phyloP scores from a whole-genome alignment of 2,329 filamentous ascomycete species.

The Shiraia bambusicola region DNA sequence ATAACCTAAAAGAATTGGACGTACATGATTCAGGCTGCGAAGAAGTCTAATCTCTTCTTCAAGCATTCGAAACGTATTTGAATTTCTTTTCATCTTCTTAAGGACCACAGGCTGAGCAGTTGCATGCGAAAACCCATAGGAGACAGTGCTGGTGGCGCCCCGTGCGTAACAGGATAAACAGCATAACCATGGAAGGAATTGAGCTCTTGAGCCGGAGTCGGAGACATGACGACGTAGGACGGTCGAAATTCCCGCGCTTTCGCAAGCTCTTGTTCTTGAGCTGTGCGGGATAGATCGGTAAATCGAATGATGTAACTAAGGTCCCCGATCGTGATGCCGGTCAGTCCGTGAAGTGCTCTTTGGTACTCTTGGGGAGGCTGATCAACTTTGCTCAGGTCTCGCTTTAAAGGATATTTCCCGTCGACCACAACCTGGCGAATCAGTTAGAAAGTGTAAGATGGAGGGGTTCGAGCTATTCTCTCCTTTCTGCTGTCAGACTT shows the following conservation, averaged over 20 bases:
- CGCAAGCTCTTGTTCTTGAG: constrained; percentile 6
- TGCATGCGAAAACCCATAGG: no score
- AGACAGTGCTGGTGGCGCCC: no score
- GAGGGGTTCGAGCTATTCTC: not conserved
- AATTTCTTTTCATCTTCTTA: no score
- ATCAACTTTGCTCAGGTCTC: constrained; percentile 1
- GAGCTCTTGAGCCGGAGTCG: no score
- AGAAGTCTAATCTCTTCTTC: no score
- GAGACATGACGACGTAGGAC: not conserved
- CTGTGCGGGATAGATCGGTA: constrained; percentile 3
- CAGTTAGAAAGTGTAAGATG: not conserved
- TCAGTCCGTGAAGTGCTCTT: constrained; percentile 2
- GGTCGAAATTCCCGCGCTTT: constrained; percentile 1
- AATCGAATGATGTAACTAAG: constrained; percentile 6
- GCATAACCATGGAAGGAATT: no score
- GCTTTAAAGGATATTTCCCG: constrained; percentile 4
- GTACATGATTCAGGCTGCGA: no score
- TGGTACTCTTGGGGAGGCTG: constrained; percentile 6
- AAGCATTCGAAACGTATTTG: no score
- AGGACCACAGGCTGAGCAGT: no score
- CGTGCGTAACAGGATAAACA: no score
- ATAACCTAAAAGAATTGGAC: no score
- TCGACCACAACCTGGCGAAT: not conserved
- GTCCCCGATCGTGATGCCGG: constrained; percentile 4
- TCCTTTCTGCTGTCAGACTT: constrained; percentile 6